A percentile compares a stretch with the other conserved stretches of the same genome.
Conservation (phyloP, 805 yeast species). For the Metschnikowia lunata region DNA sequence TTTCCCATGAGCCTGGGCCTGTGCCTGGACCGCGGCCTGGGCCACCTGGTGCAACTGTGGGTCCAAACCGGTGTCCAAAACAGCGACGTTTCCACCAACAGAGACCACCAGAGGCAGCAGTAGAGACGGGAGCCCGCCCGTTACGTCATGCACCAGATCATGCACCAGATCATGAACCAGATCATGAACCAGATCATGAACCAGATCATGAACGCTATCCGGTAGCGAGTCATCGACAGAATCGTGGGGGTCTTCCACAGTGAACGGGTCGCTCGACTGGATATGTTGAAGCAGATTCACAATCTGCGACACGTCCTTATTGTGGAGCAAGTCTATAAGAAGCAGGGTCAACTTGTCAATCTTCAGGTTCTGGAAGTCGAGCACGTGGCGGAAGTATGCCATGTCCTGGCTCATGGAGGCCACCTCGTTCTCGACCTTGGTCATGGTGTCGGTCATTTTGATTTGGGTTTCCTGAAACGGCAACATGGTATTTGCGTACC, state of each 20-base stretch:
- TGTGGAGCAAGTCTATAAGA: slow-evolving; percentile 30
- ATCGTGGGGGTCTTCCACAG: slow-evolving; percentile 14
- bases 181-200: background rate
- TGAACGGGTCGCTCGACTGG: slow-evolving; percentile 20
- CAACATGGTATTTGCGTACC: background rate
- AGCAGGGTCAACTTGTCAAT: slow-evolving; percentile 35
- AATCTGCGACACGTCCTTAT: slow-evolving; percentile 23
- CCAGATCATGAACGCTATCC: slow-evolving; percentile 12
- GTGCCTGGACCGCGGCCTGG: slow-evolving; percentile 35
- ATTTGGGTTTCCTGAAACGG: slow-evolving; percentile 12
- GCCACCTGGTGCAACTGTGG: slow-evolving; percentile 40
- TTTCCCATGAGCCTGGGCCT: slow-evolving; percentile 14
- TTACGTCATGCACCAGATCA: slow-evolving; percentile 11
- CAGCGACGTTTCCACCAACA: slow-evolving; percentile 9
- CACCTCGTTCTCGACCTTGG: slow-evolving; percentile 27
- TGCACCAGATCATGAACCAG: slow-evolving; percentile 11
- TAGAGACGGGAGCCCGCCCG: slow-evolving; percentile 7
- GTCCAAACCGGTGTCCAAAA: slow-evolving; percentile 35
- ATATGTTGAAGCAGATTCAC: slow-evolving; percentile 28
- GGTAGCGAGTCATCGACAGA: slow-evolving; percentile 14
- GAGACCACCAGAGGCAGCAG: slow-evolving; percentile 10
- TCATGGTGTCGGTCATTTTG: slow-evolving; percentile 12
- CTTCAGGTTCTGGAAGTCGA: slow-evolving; percentile 35
- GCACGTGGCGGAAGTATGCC: slow-evolving; percentile 31
- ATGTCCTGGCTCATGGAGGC: slow-evolving; percentile 28